phyloP scores from a whole-genome alignment of 2,329 filamentous ascomycete genomes.

The Hypoxylon sp. region DNA sequence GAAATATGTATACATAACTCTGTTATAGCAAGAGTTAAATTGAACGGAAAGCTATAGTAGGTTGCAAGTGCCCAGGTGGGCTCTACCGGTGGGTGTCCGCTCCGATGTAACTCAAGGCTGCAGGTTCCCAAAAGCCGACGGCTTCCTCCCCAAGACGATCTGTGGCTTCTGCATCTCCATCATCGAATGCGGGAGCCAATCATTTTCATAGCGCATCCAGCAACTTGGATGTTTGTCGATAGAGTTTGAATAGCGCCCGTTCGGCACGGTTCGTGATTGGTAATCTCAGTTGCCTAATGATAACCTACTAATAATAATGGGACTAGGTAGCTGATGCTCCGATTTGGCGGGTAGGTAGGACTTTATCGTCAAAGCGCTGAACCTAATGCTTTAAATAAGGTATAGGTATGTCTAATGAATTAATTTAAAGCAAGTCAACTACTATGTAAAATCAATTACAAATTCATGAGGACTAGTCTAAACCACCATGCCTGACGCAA shows the following conservation, averaged over 20 bases:
- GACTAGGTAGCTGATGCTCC: constrained; percentile 30
- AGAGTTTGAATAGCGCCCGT: constrained; percentile 47
- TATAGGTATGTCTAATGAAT: constrained; percentile 17
- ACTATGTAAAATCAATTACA: not conserved
- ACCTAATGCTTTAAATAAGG: constrained; percentile 2
- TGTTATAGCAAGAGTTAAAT: constrained; percentile 21
- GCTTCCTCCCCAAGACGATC: constrained; percentile 52
- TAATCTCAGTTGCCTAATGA: constrained; percentile 27
- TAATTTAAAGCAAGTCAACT: constrained; percentile 11
- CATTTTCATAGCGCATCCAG: constrained; percentile 45
- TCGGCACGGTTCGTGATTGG: constrained; percentile 51
- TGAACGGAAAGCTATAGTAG: constrained; percentile 26
- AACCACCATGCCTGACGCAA: constrained; percentile 7
- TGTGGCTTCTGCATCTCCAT: constrained; percentile 47
- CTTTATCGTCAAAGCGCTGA: constrained; percentile 10
- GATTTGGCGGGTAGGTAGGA: constrained; percentile 23
- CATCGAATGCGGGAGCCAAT: constrained; percentile 48
- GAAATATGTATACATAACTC: constrained; percentile 37
- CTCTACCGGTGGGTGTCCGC: constrained; percentile 34
- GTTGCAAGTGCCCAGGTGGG: constrained; percentile 16
- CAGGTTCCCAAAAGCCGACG: constrained; percentile 45
- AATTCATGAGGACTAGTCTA: constrained; percentile 3
- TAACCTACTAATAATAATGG: constrained; percentile 23
- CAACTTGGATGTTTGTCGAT: constrained; percentile 33
- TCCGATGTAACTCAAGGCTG: constrained; percentile 51